phyloP scores from a whole-genome alignment of 495 filamentous ascomycete genomes.

The Penicillium subrubescens region DNA sequence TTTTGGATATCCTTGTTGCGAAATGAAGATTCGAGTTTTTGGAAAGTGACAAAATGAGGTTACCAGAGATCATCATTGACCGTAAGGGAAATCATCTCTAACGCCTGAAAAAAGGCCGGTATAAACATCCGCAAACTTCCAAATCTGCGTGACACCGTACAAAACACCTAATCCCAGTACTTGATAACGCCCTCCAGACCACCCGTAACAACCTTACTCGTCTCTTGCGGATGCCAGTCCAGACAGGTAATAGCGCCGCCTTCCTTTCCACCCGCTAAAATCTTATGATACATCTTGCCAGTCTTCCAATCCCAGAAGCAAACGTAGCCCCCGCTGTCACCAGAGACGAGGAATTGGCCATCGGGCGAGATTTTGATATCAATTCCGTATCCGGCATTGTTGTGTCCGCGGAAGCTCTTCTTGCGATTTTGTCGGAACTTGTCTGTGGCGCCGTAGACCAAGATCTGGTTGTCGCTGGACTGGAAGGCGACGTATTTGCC shows the following conservation, averaged over 20 bases:
- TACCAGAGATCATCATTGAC: not conserved
- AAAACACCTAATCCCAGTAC: conserved; percentile 79
- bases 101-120: conserved; percentile 12
- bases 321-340: conserved; percentile 83
- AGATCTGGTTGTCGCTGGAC: conserved; percentile 90
- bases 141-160: not conserved
- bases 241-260: conserved; percentile 74
- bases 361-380: conserved; percentile 88
- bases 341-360: conserved; percentile 81
- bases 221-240: conserved; percentile 95
- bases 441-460: conserved; percentile 90
- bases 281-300: conserved; percentile 96
- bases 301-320: conserved; percentile 99
- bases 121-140: conserved; percentile 18
- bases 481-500: conserved; percentile 95
- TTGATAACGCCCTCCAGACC: conserved; percentile 86
- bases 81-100: conserved; percentile 3
- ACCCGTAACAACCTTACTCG: conserved; percentile 87
- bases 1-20: conserved; percentile 5
- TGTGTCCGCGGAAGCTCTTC: conserved; percentile 94
- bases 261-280: conserved; percentile 67
- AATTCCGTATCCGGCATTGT: conserved; percentile 90
- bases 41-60: not conserved
- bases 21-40: not conserved
- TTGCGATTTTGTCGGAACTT: conserved; percentile 97